Percentiles rank a stretch among this genome's conserved stretches.
Evolutionary conservation across 371 early-diverging fungal species (phyloP).

Genomic region (Mortierella sp.): DNA sequence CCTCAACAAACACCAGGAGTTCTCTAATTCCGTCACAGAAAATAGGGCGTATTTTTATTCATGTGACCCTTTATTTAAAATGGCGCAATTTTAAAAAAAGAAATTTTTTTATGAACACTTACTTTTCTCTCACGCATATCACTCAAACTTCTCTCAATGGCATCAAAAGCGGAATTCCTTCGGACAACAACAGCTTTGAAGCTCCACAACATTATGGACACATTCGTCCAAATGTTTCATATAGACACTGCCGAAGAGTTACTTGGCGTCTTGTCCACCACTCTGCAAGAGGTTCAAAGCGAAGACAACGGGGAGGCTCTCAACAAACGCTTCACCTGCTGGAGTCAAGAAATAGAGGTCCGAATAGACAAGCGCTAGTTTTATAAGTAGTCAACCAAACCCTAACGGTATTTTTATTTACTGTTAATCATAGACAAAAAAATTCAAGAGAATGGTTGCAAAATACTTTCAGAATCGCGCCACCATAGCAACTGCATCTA

Average conservation of each 20-base stretch:
- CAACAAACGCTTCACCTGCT: neutral
- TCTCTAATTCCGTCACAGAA: neutral
- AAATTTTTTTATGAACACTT: neutral
- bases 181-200: constrained; percentile 2
- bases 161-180: constrained; percentile 4
- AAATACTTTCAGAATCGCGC: neutral
- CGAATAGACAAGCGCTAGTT: neutral
- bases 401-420: neutral
- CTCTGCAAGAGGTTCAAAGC: neutral
- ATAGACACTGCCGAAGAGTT: constrained; percentile 1
- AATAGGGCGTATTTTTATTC: neutral
- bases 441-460: neutral
- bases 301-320: neutral
- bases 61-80: constrained; percentile 1
- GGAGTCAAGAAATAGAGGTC: constrained; percentile 1
- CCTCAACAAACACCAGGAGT: neutral
- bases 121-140: neutral
- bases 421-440: neutral
- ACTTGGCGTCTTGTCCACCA: neutral
- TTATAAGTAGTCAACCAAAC: neutral
- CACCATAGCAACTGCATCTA: neutral
- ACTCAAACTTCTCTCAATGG: neutral
- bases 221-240: neutral
- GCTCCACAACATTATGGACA: constrained; percentile 4
- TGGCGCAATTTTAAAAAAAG: neutral